These are phyloP conservation scores for Starmerella apis DNA, from an alignment of 805 yeast genomes.

Conservation along the genomic window DNA sequence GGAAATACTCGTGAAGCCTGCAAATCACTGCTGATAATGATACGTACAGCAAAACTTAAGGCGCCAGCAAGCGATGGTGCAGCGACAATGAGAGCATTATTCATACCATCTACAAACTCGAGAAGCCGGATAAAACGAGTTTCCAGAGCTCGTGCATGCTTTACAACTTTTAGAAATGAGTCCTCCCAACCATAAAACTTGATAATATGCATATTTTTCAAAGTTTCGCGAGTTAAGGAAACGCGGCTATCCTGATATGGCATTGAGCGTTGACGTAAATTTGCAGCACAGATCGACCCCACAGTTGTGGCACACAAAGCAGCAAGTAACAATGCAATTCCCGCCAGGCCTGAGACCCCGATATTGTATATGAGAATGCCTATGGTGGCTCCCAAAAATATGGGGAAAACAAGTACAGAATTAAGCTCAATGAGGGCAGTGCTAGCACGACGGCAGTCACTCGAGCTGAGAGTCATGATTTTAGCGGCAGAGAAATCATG, in stretches of 20 bases:
- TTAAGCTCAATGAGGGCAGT: slow-evolving; percentile 27
- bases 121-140: slow-evolving; percentile 15
- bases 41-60: slow-evolving; percentile 17
- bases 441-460: slow-evolving; percentile 71
- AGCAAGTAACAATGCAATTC: slow-evolving; percentile 42
- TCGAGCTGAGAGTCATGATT: slow-evolving; percentile 65
- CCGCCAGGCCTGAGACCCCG: slow-evolving; percentile 64
- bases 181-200: slow-evolving; percentile 87
- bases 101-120: slow-evolving; percentile 15
- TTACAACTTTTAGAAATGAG: slow-evolving; percentile 51
- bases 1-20: slow-evolving; percentile 19
- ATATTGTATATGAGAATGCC: slow-evolving; percentile 55
- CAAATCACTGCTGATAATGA: slow-evolving; percentile 10
- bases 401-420: slow-evolving; percentile 10
- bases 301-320: slow-evolving; percentile 35
- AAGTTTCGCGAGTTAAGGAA: slow-evolving; percentile 60
- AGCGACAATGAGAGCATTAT: slow-evolving; percentile 12
- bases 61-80: slow-evolving; percentile 20
- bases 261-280: slow-evolving; percentile 12
- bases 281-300: slow-evolving; percentile 17
- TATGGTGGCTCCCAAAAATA: slow-evolving; percentile 38
- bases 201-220: slow-evolving; percentile 65
- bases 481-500: slow-evolving; percentile 55
- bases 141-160: slow-evolving; percentile 9
- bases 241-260: slow-evolving; percentile 65